These are phyloP conservation scores for Beauveria caledonica DNA, from an alignment of 2,329 filamentous ascomycete species.

Conservation along the genomic window DNA sequence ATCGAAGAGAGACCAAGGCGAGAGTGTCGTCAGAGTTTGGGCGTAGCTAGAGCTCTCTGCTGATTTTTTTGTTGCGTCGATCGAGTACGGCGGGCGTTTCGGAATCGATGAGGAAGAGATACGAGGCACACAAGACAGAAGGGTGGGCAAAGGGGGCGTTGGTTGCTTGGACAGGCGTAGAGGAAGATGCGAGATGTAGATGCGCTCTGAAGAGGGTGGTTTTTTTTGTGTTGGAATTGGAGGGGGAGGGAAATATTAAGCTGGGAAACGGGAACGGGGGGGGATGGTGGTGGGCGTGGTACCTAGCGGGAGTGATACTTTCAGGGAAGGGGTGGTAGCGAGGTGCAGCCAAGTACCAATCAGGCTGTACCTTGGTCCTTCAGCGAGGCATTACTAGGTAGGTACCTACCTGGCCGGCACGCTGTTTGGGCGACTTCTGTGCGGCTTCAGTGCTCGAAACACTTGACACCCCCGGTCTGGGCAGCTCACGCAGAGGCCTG, in stretches of 20 bases:
- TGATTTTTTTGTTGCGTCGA: neutral
- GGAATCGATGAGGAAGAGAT: neutral
- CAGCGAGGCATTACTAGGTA: neutral
- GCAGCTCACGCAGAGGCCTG: neutral
- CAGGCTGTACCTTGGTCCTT: neutral
- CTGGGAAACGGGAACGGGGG: neutral
- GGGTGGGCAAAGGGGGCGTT: neutral
- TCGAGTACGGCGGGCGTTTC: slow-evolving; percentile 7
- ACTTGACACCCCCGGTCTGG: neutral
- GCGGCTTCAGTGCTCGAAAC: no score
- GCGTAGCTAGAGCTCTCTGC: neutral
- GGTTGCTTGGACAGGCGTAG: neutral
- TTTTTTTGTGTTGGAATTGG: slow-evolving; percentile 9
- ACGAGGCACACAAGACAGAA: neutral
- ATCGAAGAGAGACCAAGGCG: neutral
- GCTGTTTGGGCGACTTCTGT: no score
- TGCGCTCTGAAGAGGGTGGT: slow-evolving; percentile 5
- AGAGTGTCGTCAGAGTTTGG: slow-evolving; percentile 5
- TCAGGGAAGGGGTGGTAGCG: no score
- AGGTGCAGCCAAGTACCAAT: no score
- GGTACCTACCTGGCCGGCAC: no score
- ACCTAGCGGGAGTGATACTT: no score
- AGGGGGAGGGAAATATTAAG: slow-evolving; percentile 11
- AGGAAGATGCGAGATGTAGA: slow-evolving; percentile 6
- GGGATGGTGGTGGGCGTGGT: neutral